Percentiles rank a stretch among this genome's conserved stretches.
Conservation (phyloP, 139 green algal genomes). For the Coelastrella sp. region DNA sequence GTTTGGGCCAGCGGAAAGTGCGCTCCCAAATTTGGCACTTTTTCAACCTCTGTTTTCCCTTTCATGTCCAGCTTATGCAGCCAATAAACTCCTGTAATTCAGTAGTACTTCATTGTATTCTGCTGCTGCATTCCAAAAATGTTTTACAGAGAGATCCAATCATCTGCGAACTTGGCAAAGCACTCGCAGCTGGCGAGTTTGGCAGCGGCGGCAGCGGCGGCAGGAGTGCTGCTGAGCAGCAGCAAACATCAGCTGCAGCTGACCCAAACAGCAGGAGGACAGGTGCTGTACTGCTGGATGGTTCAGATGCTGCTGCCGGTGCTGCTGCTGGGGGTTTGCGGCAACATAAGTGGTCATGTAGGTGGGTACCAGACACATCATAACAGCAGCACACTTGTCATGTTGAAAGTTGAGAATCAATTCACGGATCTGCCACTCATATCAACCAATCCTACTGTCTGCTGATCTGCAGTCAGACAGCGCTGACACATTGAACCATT, state of each 20-base stretch:
- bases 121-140: not conserved
- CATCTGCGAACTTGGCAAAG: constrained; percentile 2
- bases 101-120: not conserved
- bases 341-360: not conserved
- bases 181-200: constrained; percentile 25
- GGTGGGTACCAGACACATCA: not conserved
- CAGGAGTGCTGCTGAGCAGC: too few relatives aligned
- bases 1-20: too few relatives aligned
- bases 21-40: too few relatives aligned
- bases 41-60: too few relatives aligned
- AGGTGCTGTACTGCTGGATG: not conserved
- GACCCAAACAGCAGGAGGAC: not conserved
- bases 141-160: not conserved
- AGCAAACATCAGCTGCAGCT: too few relatives aligned
- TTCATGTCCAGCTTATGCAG: too few relatives aligned
- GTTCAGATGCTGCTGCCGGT: not conserved
- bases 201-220: constrained; percentile 8
- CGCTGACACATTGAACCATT: too few relatives aligned
- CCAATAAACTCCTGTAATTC: too few relatives aligned
- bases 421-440: too few relatives aligned
- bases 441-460: too few relatives aligned
- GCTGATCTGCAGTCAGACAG: too few relatives aligned
- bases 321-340: not conserved
- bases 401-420: too few relatives aligned
- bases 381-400: not conserved